Conservation (phyloP, 495 filamentous ascomycete genomes). For the Durotheca rogersii region DNA sequence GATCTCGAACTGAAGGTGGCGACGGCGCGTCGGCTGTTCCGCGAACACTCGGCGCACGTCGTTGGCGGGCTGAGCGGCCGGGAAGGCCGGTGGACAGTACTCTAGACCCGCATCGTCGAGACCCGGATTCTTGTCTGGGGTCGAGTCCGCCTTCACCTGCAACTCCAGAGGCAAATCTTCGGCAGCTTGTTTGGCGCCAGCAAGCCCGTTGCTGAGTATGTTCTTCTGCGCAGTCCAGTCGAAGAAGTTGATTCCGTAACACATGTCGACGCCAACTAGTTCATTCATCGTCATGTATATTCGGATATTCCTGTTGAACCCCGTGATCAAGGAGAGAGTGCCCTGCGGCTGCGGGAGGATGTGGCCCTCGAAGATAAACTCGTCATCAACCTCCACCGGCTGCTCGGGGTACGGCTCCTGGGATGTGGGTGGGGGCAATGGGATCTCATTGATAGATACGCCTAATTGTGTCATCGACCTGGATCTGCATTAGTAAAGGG, state of each 20-base stretch:
- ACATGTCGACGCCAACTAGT: slow-evolving; percentile 68
- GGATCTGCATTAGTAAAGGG: slow-evolving; percentile 6
- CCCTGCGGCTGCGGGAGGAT: slow-evolving; percentile 63
- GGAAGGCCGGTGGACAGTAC: slow-evolving; percentile 42
- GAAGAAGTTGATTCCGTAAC: slow-evolving; percentile 67
- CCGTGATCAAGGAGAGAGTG: slow-evolving; percentile 62
- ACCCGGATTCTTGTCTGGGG: slow-evolving; percentile 25
- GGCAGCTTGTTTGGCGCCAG: slow-evolving; percentile 59
- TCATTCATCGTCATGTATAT: slow-evolving; percentile 70
- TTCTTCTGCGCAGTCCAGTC: slow-evolving; percentile 71
- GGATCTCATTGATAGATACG: slow-evolving; percentile 59
- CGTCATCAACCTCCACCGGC: slow-evolving; percentile 77
- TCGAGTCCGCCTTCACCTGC: slow-evolving; percentile 46
- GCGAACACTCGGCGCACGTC: slow-evolving; percentile 42
- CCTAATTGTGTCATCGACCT: slow-evolving; percentile 71
- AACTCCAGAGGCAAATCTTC: slow-evolving; percentile 62
- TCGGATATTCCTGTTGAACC: slow-evolving; percentile 74
- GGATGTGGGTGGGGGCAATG: slow-evolving; percentile 69
- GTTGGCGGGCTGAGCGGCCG: slow-evolving; percentile 33
- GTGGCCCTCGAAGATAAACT: slow-evolving; percentile 64
- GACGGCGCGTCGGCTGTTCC: slow-evolving; percentile 43
- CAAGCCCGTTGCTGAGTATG: slow-evolving; percentile 61
- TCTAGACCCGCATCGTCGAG: slow-evolving; percentile 35
- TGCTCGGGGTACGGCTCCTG: slow-evolving; percentile 77
- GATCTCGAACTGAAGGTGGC: slow-evolving; percentile 72